Evolutionary conservation across 352 stramenopile species (phyloP).

Genomic region (Phytopythium litorale): DNA sequence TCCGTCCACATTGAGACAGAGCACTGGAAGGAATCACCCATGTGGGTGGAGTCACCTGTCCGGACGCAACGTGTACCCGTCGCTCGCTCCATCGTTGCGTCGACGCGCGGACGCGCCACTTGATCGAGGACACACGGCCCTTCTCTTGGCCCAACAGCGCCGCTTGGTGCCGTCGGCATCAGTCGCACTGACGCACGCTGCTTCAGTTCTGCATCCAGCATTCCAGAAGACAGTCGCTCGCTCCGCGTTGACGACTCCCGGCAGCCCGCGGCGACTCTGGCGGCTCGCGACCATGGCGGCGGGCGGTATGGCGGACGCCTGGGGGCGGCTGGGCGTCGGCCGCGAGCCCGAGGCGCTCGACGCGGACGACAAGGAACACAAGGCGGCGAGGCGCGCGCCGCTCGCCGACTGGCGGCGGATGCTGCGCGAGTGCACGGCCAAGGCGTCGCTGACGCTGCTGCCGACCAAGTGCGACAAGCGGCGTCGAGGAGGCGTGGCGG

Average conservation of each 20-base stretch:
- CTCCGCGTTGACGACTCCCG: too few relatives aligned
- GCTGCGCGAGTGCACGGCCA: background rate
- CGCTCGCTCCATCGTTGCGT: too few relatives aligned
- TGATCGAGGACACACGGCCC: background rate
- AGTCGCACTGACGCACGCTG: background rate
- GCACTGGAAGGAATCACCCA: background rate
- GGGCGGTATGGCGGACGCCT: conserved; percentile 1
- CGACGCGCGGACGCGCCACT: background rate
- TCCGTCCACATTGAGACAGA: background rate
- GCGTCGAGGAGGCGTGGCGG: background rate
- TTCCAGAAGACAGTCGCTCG: background rate
- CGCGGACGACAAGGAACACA: conserved; percentile 29
- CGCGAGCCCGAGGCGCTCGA: conserved; percentile 9
- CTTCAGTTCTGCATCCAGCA: background rate
- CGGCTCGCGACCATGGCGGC: background rate
- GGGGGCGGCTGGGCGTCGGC: background rate
- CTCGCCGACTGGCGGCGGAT: background rate
- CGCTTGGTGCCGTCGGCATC: conserved; percentile 2
- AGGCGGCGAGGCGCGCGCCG: conserved; percentile 7
- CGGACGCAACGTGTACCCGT: background rate
- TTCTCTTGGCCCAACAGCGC: background rate
- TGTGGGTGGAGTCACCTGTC: background rate
- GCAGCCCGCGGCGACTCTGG: too few relatives aligned
- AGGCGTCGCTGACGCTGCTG: background rate
- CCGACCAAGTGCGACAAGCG: background rate